Conservation (phyloP, 768 basidiomycete species). For the Naganishia friedmannii region DNA sequence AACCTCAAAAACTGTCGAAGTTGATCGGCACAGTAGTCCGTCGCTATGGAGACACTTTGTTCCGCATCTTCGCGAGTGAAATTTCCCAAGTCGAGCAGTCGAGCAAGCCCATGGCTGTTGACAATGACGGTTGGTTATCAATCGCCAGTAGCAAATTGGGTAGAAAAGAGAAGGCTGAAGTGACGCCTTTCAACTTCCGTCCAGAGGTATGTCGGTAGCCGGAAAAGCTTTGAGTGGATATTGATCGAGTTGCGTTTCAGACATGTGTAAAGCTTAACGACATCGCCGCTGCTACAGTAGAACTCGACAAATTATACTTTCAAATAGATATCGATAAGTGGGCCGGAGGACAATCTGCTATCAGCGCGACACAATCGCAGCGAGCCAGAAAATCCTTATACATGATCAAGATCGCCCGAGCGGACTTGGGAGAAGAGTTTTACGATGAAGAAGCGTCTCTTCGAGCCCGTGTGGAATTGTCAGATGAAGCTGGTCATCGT, state of each 20-base stretch:
- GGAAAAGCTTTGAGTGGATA: not conserved
- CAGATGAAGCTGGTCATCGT: constrained; percentile 83
- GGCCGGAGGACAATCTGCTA: constrained; percentile 14
- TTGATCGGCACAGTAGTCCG: constrained; percentile 17
- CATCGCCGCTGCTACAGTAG: constrained; percentile 81
- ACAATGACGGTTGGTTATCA: constrained; percentile 55
- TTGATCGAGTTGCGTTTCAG: constrained; percentile 49
- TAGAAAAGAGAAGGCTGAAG: constrained; percentile 71
- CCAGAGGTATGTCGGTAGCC: constrained; percentile 56
- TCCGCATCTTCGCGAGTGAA: constrained; percentile 70
- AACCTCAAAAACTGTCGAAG: constrained; percentile 82
- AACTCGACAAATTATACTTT: constrained; percentile 90
- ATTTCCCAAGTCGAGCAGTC: constrained; percentile 32
- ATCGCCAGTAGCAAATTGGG: constrained; percentile 52
- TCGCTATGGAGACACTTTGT: constrained; percentile 82
- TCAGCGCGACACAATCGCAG: constrained; percentile 65
- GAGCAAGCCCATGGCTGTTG: constrained; percentile 31
- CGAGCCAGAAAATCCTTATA: constrained; percentile 70
- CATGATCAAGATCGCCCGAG: constrained; percentile 87
- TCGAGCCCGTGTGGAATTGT: constrained; percentile 69
- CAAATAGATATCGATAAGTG: constrained; percentile 81
- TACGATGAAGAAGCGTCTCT: constrained; percentile 80
- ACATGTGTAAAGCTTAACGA: constrained; percentile 98
- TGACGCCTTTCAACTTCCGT: constrained; percentile 91
- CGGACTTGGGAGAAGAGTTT: constrained; percentile 75